phyloP scores from a whole-genome alignment of 1,139 yeast species.

The Lodderomyces oxycetoniae region DNA sequence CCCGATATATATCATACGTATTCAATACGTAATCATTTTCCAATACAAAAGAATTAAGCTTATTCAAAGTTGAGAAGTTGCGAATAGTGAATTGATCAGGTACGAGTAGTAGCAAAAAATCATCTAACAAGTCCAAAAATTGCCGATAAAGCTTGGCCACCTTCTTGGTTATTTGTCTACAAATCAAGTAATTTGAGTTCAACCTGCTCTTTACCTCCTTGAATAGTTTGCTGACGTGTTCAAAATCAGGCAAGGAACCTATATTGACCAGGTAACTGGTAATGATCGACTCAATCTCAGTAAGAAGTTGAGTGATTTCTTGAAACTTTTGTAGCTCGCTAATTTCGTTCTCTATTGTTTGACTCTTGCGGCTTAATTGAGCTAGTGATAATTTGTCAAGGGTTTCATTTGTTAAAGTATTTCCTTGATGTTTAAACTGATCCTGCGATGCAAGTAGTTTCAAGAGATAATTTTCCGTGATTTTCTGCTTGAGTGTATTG shows the following conservation, averaged over 20 bases:
- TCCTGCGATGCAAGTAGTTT: constrained; percentile 1
- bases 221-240: constrained; percentile 13
- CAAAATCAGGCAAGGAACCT: constrained; percentile 14
- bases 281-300: constrained; percentile 19
- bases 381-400: constrained; percentile 1
- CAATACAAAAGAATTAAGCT: constrained; percentile 13
- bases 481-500: background rate
- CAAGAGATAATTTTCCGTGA: background rate
- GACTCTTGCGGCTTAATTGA: constrained; percentile 18
- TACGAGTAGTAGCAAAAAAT: constrained; percentile 15
- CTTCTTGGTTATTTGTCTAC: constrained; percentile 10
- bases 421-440: constrained; percentile 1
- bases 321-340: constrained; percentile 21
- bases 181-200: constrained; percentile 10
- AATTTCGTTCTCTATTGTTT: constrained; percentile 15
- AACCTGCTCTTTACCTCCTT: constrained; percentile 3
- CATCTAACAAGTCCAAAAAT: constrained; percentile 18
- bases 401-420: background rate
- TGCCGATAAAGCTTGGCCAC: constrained; percentile 7
- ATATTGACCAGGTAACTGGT: constrained; percentile 10
- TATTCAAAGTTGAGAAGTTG: constrained; percentile 11
- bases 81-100: constrained; percentile 23
- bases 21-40: constrained; percentile 13
- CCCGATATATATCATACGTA: constrained; percentile 8
- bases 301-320: constrained; percentile 19